These are phyloP conservation scores for Psilocybe cubensis DNA, from an alignment of 768 basidiomycete species.

Conservation along the genomic window DNA sequence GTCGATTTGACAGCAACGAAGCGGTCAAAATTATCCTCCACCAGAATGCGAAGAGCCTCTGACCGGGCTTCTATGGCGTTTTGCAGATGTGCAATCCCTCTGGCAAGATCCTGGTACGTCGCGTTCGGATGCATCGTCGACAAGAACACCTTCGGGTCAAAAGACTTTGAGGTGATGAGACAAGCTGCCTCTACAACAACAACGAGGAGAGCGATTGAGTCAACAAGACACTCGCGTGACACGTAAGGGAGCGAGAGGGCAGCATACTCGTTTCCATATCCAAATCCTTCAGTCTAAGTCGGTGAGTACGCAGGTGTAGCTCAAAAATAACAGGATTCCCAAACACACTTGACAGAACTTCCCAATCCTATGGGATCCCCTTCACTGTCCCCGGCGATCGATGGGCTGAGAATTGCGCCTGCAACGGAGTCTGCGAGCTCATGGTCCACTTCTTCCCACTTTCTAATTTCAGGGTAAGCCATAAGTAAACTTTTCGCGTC, in stretches of 20 bases:
- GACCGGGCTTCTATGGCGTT: conserved; percentile 88
- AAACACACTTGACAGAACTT: conserved; percentile 56
- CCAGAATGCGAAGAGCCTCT: conserved; percentile 91
- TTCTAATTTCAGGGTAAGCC: conserved; percentile 41
- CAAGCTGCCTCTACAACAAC: conserved; percentile 69
- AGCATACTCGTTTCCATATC: conserved; percentile 78
- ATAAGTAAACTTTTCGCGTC: conserved; percentile 4
- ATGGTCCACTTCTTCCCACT: conserved; percentile 92
- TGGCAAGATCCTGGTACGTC: conserved; percentile 87
- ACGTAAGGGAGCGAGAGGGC: conserved; percentile 1
- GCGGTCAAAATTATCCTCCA: conserved; percentile 97
- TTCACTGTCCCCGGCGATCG: conserved; percentile 58
- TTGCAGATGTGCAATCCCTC: conserved; percentile 75
- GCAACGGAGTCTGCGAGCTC: conserved; percentile 80
- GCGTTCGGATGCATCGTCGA: conserved; percentile 93
- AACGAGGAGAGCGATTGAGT: background rate
- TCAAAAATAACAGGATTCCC: background rate
- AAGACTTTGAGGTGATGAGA: conserved; percentile 88
- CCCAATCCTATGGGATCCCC: conserved; percentile 85
- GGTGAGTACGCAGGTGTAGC: conserved; percentile 11
- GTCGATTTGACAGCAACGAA: conserved; percentile 97
- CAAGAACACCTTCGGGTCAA: conserved; percentile 94
- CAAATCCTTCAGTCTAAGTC: conserved; percentile 61
- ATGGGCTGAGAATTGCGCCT: conserved; percentile 62
- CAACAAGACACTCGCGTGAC: background rate